Conservation (phyloP, 495 filamentous ascomycete species). For the Neurospora sublineolata region DNA sequence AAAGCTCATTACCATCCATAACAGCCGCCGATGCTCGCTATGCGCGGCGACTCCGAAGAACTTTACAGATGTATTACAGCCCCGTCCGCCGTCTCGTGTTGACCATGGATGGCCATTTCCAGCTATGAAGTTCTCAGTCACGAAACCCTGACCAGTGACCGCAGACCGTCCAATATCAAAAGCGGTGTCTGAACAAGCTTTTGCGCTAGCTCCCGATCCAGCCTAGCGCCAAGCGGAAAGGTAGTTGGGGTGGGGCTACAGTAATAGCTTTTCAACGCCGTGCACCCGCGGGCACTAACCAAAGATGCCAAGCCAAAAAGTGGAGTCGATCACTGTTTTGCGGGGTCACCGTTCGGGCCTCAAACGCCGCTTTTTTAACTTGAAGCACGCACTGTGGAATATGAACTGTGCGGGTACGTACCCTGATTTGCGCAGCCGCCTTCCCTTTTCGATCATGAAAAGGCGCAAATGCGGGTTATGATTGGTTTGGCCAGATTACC, state of each 20-base stretch:
- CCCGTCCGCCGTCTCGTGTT: not conserved
- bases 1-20: not conserved
- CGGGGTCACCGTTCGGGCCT: not conserved
- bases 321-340: not conserved
- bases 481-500: not conserved
- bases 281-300: not conserved
- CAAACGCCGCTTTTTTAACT: not conserved
- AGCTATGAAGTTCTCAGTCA: not conserved
- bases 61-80: not conserved
- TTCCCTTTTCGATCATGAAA: conserved; percentile 2
- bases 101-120: not conserved
- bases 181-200: conserved; percentile 15
- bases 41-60: not conserved
- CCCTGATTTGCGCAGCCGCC: not conserved
- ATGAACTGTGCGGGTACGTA: not conserved
- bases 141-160: not conserved
- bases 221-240: not conserved
- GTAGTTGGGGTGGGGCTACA: not conserved
- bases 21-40: not conserved
- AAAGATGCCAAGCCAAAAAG: not conserved
- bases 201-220: conserved; percentile 5
- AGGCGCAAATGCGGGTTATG: not conserved
- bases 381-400: not conserved
- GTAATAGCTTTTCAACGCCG: not conserved
- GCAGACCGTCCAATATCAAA: not conserved